phyloP scores from a whole-genome alignment of 371 early-diverging fungal genomes.

The Lichtheimia hyalospora region DNA sequence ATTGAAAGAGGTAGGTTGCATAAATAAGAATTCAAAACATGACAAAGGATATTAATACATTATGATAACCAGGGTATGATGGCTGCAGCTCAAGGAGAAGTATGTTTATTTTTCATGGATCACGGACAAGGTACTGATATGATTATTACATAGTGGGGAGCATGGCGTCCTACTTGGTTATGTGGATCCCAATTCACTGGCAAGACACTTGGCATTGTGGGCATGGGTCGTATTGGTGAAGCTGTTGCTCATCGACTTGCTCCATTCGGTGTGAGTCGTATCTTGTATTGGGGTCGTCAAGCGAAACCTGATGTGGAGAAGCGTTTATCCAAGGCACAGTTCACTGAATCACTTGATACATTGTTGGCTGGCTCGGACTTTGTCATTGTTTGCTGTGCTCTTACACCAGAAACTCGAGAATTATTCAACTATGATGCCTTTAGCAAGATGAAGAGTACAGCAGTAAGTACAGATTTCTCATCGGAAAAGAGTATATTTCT shows the following conservation, averaged over 20 bases:
- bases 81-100: background rate
- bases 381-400: slow-evolving; percentile 72
- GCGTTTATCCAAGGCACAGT: slow-evolving; percentile 30
- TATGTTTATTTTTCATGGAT: background rate
- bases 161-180: slow-evolving; percentile 73
- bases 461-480: slow-evolving; percentile 33
- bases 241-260: slow-evolving; percentile 71
- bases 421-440: slow-evolving; percentile 70
- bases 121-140: background rate
- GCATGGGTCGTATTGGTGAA: slow-evolving; percentile 82
- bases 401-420: slow-evolving; percentile 69
- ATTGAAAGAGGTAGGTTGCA: slow-evolving; percentile 56
- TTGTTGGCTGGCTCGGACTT: slow-evolving; percentile 70
- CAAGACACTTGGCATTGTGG: slow-evolving; percentile 84
- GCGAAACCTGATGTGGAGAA: slow-evolving; percentile 38
- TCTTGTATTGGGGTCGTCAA: slow-evolving; percentile 57
- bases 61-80: background rate
- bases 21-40: slow-evolving; percentile 57
- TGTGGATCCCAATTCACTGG: slow-evolving; percentile 72
- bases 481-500: too few relatives aligned
- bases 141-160: slow-evolving; percentile 50
- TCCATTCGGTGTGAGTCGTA: slow-evolving; percentile 64
- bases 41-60: slow-evolving; percentile 10
- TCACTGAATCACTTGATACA: slow-evolving; percentile 45
- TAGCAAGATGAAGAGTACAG: slow-evolving; percentile 65